Percentiles rank a stretch among this genome's conserved stretches.
These are phyloP conservation scores for Roridomyces roridus DNA, from an alignment of 768 basidiomycete species.

Conservation along the genomic window DNA sequence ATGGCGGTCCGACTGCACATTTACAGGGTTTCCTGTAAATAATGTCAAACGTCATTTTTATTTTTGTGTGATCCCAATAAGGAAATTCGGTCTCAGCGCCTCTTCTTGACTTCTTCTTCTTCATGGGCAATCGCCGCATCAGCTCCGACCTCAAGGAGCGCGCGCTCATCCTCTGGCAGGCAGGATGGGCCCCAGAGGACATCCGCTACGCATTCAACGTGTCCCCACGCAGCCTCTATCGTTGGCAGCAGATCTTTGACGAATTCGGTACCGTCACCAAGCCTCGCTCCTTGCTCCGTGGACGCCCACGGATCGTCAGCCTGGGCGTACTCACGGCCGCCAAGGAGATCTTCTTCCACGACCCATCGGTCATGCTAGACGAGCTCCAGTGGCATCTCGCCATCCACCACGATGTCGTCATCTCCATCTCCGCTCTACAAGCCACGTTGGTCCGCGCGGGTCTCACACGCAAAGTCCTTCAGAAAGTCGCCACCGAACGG, in stretches of 20 bases:
- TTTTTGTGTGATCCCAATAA: no score
- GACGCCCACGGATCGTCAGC: conserved; percentile 17
- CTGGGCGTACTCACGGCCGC: conserved; percentile 15
- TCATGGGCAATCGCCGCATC: conserved; percentile 17
- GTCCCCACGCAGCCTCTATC: conserved; percentile 25
- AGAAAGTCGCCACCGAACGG: conserved; percentile 22
- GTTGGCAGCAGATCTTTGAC: conserved; percentile 26
- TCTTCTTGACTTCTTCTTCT: no score
- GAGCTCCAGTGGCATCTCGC: conserved; percentile 22
- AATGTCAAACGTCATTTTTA: no score
- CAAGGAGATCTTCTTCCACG: conserved; percentile 9
- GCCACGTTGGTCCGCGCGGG: conserved; percentile 23
- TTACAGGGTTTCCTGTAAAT: no score
- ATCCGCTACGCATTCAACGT: conserved; percentile 24
- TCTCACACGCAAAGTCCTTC: conserved; percentile 25
- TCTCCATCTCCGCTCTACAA: conserved; percentile 17
- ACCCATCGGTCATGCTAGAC: conserved; percentile 14
- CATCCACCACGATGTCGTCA: conserved; percentile 18
- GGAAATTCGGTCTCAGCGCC: no score
- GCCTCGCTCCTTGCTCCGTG: conserved; percentile 26
- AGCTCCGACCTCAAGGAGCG: conserved; percentile 24
- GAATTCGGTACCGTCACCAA: conserved; percentile 15
- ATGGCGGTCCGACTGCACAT: no score
- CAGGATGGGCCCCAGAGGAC: conserved; percentile 25
- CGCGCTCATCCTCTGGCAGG: conserved; percentile 23